Evolutionary conservation across 1,139 yeast genomes (phyloP), one percentile per base, ranked within the genome.

Genomic region (Kodamaea fungicola): DNA sequence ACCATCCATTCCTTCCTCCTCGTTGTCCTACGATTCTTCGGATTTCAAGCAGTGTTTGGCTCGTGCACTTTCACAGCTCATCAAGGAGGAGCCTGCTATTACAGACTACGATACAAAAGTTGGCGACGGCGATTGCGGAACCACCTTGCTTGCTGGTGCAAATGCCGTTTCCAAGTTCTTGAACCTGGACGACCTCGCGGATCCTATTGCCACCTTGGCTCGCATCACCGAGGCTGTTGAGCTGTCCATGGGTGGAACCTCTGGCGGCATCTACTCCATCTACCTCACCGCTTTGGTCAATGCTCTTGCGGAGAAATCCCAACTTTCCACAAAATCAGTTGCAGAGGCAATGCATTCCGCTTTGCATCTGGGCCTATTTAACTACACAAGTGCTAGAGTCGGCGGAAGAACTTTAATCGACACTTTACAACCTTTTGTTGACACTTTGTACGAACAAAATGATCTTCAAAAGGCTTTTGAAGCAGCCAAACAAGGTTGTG

Each of bases 51-150:
- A 51, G 2, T 57, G 70, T 7, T 58, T 83, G 33, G 55, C 54
- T 22, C 50, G 59, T 6, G 90, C 86, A 23, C 75, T 86, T 47
- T 42, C 66, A 50, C 71, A 50, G 36, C 62, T 60, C 56, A 76
- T 59, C 50, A 71, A 57, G 53, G 71, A 59, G 65, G 97, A 89
- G 57, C 94, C 96, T 4, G 74, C 78, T 48, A 83, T 90, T 52
- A 90, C 97, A 0, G 75, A 78, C 43, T 81, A 84, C 50, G 97
- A 90, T 53, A 85, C 95, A 2, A 71, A 81, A 49, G 97, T 92
- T 2, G 97, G 97, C 43, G 97, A 90, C 59, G 97, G 97, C 49
- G 97, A 90, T 57, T 89, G 97, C 63, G 97, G 97, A 33, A 94
- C 87, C 52, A 90, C 97, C 0, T 66, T 90, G 44, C 87, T 81